Base-by-base conservation (phyloP, 106 monocot species). In the Platanthera zijinensis region DNA sequence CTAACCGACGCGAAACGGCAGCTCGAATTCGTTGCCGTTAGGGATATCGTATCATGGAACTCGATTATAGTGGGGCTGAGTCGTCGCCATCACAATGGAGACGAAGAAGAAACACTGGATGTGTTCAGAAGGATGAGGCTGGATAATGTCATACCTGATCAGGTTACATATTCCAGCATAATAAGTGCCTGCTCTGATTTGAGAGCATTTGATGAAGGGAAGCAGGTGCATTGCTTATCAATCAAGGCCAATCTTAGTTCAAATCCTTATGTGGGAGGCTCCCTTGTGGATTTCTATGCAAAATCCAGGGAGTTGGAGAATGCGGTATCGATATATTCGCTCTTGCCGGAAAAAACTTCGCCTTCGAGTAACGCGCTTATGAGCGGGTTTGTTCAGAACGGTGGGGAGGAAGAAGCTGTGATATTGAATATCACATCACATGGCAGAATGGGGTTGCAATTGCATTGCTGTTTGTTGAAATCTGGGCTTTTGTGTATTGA, bases 31-130 rank as follows among this genome's bases (percentile, higher is more conserved):
- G 72, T 90, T 46, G 48, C 71, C 32, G 18, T 45, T 49, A 84
- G 75, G 46, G 90, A 93, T 57, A 73, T 69, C 14, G 74, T 93
- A 49, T 86, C 93, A 32, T 93, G 93, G 93, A 93, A 89, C 82
- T 78, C 87, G 13, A 74, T 93, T 52, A 86, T 90, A 57, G 84
- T 77, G 5, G 90, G 90, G 17, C 57, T 75, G 69, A 75, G 72
- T 10, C 81, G 80, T 53, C 86, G 81, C 69, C 72, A 76, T 53
- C 86, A 79, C 69, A 68, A 76, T 57, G 50, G 68, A 5, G 82
- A 84, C 39, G 78, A 77, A 19, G 86, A 90, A 76, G 86, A 90
- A 76, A 87, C 90, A 2, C 13, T 93, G 32, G 47, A 14, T 46
- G 54, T 84, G 63, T 84, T 93, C 21, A 50, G 61, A 7, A 56